Conservation (phyloP, 257 asterid genomes). For the Solanum tacnaense region DNA sequence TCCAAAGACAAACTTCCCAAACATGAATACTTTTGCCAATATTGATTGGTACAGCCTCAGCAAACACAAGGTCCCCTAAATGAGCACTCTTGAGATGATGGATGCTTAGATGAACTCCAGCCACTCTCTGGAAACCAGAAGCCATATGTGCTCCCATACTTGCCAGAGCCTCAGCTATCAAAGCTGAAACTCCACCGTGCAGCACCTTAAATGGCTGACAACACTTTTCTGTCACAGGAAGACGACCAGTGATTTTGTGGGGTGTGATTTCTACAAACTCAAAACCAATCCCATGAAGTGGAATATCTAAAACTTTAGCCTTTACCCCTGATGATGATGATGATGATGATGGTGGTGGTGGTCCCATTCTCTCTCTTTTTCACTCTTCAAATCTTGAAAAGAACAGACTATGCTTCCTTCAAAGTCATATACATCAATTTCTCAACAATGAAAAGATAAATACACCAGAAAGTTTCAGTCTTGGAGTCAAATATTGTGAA, state of each 20-base stretch:
- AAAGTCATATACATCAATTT: neutral
- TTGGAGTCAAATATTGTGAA: neutral
- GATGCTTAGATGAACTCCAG: conserved; percentile 31
- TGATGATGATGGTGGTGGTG: neutral
- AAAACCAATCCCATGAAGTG: conserved; percentile 55
- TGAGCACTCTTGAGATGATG: conserved; percentile 53
- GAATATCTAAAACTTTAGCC: conserved; percentile 35
- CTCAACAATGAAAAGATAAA: neutral
- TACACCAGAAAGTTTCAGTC: neutral
- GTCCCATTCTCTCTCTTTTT: neutral
- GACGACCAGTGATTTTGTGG: conserved; percentile 49
- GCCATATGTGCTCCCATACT: conserved; percentile 39
- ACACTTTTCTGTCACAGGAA: conserved; percentile 46
- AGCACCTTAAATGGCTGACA: conserved; percentile 54
- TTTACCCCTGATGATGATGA: conserved; percentile 8
- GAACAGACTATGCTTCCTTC: neutral
- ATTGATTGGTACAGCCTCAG: conserved; percentile 59
- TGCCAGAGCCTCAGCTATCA: conserved; percentile 31
- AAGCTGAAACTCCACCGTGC: conserved; percentile 45
- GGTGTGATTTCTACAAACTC: conserved; percentile 55
- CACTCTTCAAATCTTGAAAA: neutral
- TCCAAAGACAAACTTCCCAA: conserved; percentile 69
- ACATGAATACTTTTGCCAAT: conserved; percentile 74
- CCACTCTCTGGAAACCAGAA: conserved; percentile 28
- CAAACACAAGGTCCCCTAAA: conserved; percentile 59